Conservation (phyloP, 202 grass and related monocot genomes). For the Eragrostis tef region DNA sequence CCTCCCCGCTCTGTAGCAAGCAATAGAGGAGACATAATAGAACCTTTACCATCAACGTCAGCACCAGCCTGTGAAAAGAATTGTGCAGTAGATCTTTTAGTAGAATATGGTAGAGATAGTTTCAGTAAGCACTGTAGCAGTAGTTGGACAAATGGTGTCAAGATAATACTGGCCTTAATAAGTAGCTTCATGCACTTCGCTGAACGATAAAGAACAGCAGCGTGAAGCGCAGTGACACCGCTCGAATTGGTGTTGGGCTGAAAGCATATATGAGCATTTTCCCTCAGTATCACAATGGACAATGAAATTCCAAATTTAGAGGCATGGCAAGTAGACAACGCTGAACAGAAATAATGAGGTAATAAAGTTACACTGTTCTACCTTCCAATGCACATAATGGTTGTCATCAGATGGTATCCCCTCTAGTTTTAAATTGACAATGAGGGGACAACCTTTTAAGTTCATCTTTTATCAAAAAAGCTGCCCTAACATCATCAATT, state of each 20-base stretch:
- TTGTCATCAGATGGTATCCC: background rate
- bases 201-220: slow-evolving; percentile 18
- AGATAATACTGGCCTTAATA: slow-evolving; percentile 41
- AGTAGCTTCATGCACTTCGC: slow-evolving; percentile 50
- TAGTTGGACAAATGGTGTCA: background rate
- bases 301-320: slow-evolving; percentile 1
- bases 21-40: background rate
- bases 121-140: slow-evolving; percentile 4
- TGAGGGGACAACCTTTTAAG: background rate
- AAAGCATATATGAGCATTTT: slow-evolving; percentile 1
- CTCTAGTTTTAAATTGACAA: background rate
- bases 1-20: slow-evolving; percentile 39
- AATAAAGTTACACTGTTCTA: background rate
- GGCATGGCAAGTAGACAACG: slow-evolving; percentile 6
- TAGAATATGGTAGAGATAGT: background rate
- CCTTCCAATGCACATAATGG: background rate
- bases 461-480: background rate
- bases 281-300: background rate
- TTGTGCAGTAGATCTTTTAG: slow-evolving; percentile 3
- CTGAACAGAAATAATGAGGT: background rate
- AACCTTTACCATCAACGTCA: slow-evolving; percentile 44
- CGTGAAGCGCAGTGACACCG: background rate
- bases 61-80: slow-evolving; percentile 54
- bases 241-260: slow-evolving; percentile 20
- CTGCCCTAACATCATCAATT: background rate